A percentile compares a stretch with the other conserved stretches of the same genome.
Evolutionary conservation across 208 protist species (phyloP).

Genomic region (Wallacemonas collosoma): DNA sequence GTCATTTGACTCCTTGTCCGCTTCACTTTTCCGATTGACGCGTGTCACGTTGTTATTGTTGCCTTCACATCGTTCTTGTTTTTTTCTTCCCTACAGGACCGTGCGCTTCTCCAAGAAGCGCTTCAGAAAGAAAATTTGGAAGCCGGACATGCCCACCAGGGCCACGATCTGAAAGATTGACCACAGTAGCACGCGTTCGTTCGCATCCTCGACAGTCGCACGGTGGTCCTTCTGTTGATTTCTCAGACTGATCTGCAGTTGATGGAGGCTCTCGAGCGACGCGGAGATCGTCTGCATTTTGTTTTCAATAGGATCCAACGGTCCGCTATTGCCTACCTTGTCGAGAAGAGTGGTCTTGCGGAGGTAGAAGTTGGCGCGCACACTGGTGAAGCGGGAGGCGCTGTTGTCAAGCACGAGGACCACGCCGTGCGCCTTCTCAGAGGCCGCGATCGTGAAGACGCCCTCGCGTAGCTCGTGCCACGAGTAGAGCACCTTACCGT

Average conservation of each 20-base stretch:
- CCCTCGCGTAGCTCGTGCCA: conserved; percentile 39
- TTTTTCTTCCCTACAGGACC: conserved; percentile 39
- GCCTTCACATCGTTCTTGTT: no score
- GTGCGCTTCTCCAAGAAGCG: conserved; percentile 81
- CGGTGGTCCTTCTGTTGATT: conserved; percentile 68
- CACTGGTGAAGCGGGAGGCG: conserved; percentile 33
- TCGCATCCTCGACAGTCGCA: conserved; percentile 61
- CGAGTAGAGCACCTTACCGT: conserved; percentile 18
- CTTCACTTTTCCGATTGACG: no score
- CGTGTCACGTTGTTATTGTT: no score
- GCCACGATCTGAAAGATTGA: conserved; percentile 66
- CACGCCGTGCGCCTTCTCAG: conserved; percentile 20
- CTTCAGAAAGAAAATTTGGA: conserved; percentile 79
- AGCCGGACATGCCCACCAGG: conserved; percentile 60
- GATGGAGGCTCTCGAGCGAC: conserved; percentile 44
- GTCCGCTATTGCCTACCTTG: background rate
- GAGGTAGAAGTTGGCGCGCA: conserved; percentile 51
- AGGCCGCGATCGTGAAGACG: conserved; percentile 30
- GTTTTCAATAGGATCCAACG: conserved; percentile 76
- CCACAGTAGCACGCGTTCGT: conserved; percentile 68
- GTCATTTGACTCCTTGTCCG: no score
- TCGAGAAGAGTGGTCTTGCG: conserved; percentile 29
- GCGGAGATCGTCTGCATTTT: conserved; percentile 35
- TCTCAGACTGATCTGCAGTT: conserved; percentile 53
- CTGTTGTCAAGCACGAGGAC: conserved; percentile 60